These are phyloP conservation scores for Pyracantha coccinea DNA, from an alignment of 331 rosid genomes.

Conservation along the genomic window DNA sequence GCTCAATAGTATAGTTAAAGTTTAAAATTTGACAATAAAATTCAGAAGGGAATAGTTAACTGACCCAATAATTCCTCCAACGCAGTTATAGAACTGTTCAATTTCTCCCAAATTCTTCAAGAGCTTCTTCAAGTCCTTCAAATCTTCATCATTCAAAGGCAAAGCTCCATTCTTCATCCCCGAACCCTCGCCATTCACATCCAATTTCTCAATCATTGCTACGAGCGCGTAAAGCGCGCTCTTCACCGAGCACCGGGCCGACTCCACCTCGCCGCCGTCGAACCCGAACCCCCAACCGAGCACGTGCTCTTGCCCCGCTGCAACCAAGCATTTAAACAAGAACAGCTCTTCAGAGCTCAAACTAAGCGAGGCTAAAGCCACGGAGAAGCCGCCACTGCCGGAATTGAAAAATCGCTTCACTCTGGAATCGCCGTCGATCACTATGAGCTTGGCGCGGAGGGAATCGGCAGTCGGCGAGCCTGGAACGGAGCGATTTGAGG, in stretches of 20 bases:
- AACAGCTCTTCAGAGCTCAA: slow-evolving; percentile 31
- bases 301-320: slow-evolving; percentile 79
- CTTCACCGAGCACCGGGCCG: slow-evolving; percentile 42
- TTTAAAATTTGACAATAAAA: not conserved
- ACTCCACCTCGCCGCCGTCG: slow-evolving; percentile 21
- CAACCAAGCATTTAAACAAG: slow-evolving; percentile 73
- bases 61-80: slow-evolving; percentile 95
- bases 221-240: slow-evolving; percentile 60
- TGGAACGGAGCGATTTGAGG: slow-evolving; percentile 42
- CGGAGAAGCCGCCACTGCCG: slow-evolving; percentile 13
- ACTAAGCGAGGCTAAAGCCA: slow-evolving; percentile 29
- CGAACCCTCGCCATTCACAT: slow-evolving; percentile 22
- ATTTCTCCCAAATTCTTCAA: slow-evolving; percentile 50
- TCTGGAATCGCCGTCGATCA: slow-evolving; percentile 51
- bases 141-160: slow-evolving; percentile 45
- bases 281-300: slow-evolving; percentile 34
- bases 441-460: slow-evolving; percentile 29
- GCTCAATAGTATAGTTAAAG: not conserved
- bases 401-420: slow-evolving; percentile 56
- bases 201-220: slow-evolving; percentile 68
- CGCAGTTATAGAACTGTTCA: slow-evolving; percentile 77
- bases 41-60: slow-evolving; percentile 9
- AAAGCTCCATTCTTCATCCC: slow-evolving; percentile 24
- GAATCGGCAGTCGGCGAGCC: slow-evolving; percentile 29
- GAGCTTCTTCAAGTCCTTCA: slow-evolving; percentile 50